A percentile compares a stretch with the other conserved stretches of the same genome.
phyloP scores from a whole-genome alignment of 2,329 filamentous ascomycete species.

The Lecanicillium sp. region DNA sequence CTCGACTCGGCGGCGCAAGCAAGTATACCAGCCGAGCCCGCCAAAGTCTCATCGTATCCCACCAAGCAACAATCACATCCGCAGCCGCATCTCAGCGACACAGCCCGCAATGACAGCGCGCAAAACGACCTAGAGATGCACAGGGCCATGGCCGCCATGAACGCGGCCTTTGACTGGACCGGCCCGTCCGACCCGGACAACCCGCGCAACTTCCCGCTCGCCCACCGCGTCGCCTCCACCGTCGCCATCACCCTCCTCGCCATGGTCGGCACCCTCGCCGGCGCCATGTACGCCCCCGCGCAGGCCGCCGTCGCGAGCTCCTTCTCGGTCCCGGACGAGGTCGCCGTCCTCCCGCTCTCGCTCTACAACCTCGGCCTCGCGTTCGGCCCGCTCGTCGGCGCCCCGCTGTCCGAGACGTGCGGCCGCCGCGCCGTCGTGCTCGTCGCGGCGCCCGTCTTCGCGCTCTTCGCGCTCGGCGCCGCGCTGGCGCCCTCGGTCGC shows the following conservation, averaged over 20 bases:
- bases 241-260: constrained; percentile 68
- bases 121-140: constrained; percentile 14
- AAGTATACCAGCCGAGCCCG: not conserved
- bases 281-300: constrained; percentile 28
- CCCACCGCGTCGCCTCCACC: constrained; percentile 69
- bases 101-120: not conserved
- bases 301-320: constrained; percentile 19
- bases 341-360: constrained; percentile 22
- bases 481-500: constrained; percentile 56
- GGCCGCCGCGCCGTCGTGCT: constrained; percentile 43
- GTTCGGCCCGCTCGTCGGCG: constrained; percentile 61
- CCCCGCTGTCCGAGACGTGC: constrained; percentile 67
- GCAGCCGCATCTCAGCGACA: not conserved
- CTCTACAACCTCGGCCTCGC: constrained; percentile 24
- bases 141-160: constrained; percentile 20
- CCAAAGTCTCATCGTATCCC: too few relatives aligned
- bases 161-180: constrained; percentile 24
- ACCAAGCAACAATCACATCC: not conserved
- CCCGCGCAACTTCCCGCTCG: constrained; percentile 75
- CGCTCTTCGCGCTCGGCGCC: constrained; percentile 72
- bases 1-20: too few relatives aligned
- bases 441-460: constrained; percentile 55
- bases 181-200: constrained; percentile 62
- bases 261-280: constrained; percentile 37
- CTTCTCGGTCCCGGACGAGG: constrained; percentile 17